Evolutionary conservation across 1,284 basidiomycete genomes (phyloP), one percentile per base, ranked within the genome.

Genomic region (Singerocomus inundabilis): DNA sequence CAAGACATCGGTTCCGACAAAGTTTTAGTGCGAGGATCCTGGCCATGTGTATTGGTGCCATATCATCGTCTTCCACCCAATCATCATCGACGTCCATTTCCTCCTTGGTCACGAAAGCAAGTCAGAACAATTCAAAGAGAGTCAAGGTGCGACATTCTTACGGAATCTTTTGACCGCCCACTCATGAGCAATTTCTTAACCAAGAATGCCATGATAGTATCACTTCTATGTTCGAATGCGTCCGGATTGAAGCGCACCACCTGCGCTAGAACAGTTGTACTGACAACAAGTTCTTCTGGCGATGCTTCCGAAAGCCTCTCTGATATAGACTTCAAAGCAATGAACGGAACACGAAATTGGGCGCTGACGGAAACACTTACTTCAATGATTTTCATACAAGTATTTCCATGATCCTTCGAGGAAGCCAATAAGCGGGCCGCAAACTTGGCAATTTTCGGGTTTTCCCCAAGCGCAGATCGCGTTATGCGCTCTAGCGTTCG

Each of bases 361-460:
- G n/a, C 13, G 2, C 16, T 1, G 30, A 35, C 10, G 11, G 32
- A 16, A 16, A 24, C 6, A 68, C 78, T 51, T 54, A 93, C 93
- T 55, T 88, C 80, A 38, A 92, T 76, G 3, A 90, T 70, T 11
- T 80, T 70, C 0, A 59, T 59, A 54, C 84, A 83, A 0, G 78
- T 54, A 1, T 78, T 74, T 5, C 80, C 75, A 12, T 75, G 72
- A 35, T 82, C 73, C 51, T 79, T 81, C 36, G 75, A 74, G 55
- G 78, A 76, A 0, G 88, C 82, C 9, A 98, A 62, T 41, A 94
- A 73, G 24, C 93, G 82, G 1, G 91, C 83, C 0, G 93, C 91
- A 67, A 91, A 95, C 68, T 98, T 98, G 18, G 93, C 89, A 60
- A 90, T 84, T 16, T 81, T 75, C 16, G 75, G 73, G 30, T 87